These are phyloP conservation scores for Aureobasidium sp. DNA, from an alignment of 2,329 filamentous ascomycete species.

Conservation along the genomic window DNA sequence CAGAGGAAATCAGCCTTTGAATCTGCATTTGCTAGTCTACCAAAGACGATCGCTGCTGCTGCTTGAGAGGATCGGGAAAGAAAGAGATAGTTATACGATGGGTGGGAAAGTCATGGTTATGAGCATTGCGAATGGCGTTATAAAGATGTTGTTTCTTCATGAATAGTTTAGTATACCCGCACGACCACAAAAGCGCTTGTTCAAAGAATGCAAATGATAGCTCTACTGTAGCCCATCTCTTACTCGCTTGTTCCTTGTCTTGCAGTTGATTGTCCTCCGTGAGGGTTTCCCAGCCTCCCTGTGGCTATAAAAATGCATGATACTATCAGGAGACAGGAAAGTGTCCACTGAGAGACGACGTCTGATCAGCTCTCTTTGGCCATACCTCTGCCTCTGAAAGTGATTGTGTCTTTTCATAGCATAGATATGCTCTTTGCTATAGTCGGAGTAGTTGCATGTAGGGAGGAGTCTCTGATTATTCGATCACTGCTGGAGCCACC, in stretches of 20 bases:
- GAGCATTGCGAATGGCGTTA: neutral
- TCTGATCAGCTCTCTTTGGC: no score
- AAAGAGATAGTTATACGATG: neutral
- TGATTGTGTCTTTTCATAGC: neutral
- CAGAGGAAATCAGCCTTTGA: conserved; percentile 13
- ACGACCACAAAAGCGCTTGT: neutral
- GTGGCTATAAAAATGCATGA: neutral
- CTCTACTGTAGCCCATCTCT: neutral
- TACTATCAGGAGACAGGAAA: neutral
- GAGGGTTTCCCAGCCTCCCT: no score
- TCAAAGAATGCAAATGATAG: neutral
- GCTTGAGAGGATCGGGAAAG: neutral
- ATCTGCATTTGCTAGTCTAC: conserved; percentile 3
- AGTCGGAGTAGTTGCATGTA: no score
- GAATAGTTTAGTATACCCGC: neutral
- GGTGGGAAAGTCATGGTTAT: neutral
- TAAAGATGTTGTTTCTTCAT: neutral
- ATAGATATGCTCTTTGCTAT: neutral
- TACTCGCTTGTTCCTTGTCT: neutral
- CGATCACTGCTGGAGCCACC: neutral
- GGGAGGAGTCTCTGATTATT: neutral
- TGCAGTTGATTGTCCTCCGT: no score
- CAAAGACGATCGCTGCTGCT: neutral
- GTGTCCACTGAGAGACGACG: no score
- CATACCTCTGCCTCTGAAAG: no score